These are phyloP conservation scores for Solanum rostratum DNA, from an alignment of 257 asterid species.

Conservation along the genomic window DNA sequence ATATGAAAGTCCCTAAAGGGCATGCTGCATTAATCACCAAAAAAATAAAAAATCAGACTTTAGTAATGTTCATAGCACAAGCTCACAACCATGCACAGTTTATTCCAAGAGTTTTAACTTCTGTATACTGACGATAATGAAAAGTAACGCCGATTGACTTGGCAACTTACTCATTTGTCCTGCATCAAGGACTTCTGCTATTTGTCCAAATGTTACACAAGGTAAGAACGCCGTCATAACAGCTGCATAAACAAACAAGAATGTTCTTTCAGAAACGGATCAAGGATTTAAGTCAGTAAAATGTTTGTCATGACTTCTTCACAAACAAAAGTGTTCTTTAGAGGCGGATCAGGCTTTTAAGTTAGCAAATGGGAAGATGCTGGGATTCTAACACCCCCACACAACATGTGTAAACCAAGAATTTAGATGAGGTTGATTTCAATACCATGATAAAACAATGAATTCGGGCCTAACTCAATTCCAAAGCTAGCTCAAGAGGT, in stretches of 20 bases:
- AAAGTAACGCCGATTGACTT: not conserved
- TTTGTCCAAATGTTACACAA: conserved; percentile 48
- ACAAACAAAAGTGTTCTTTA: not conserved
- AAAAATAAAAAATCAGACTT: not conserved
- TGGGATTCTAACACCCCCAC: not conserved
- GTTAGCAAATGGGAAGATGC: not conserved
- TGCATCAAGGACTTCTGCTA: conserved; percentile 35
- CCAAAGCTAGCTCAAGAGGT: not conserved
- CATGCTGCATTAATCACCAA: conserved; percentile 19
- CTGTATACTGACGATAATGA: not conserved
- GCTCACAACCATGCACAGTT: not conserved
- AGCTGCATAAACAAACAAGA: conserved; percentile 24
- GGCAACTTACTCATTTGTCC: conserved; percentile 26
- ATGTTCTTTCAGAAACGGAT: not conserved
- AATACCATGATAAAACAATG: not conserved
- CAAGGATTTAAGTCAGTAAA: not conserved
- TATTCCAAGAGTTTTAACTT: not conserved
- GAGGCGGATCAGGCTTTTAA: not conserved
- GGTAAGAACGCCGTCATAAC: conserved; percentile 34
- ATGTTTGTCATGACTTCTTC: not conserved
- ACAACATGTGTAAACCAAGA: not conserved
- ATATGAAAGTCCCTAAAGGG: conserved; percentile 23
- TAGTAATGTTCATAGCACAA: not conserved
- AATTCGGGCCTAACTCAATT: not conserved
- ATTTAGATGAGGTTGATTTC: not conserved